A percentile compares a stretch with the other conserved stretches of the same genome.
phyloP scores from a whole-genome alignment of 768 basidiomycete species.

The Trametes coccinea region DNA sequence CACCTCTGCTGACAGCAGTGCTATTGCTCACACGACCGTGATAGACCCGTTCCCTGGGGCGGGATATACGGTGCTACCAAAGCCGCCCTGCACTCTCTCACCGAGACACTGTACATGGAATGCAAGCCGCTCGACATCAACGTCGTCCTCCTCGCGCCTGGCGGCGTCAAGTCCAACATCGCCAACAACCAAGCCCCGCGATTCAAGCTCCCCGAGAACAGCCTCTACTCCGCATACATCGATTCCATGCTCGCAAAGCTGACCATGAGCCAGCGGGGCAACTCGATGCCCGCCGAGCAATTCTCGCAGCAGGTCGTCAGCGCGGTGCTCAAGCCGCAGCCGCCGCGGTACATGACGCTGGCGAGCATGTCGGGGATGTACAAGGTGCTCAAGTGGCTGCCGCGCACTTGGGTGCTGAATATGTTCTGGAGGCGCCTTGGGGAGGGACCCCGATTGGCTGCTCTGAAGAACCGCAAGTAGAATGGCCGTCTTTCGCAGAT shows the following conservation, averaged over 20 bases:
- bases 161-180: conserved; percentile 65
- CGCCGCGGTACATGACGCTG: conserved; percentile 22
- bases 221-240: conserved; percentile 55
- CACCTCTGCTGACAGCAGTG: not conserved
- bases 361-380: conserved; percentile 13
- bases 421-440: conserved; percentile 21
- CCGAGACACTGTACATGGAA: conserved; percentile 72
- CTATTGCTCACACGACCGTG: not conserved
- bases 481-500: not conserved
- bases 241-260: conserved; percentile 58
- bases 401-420: conserved; percentile 21
- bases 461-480: conserved; percentile 5
- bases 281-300: conserved; percentile 17
- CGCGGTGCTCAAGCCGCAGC: conserved; percentile 9
- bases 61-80: conserved; percentile 59
- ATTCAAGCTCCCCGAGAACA: conserved; percentile 49
- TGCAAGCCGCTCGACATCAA: conserved; percentile 68
- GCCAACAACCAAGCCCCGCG: conserved; percentile 47
- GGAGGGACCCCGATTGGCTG: not conserved
- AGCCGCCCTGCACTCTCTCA: conserved; percentile 58
- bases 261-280: conserved; percentile 46
- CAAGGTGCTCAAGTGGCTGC: conserved; percentile 24
- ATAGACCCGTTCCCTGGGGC: conserved; percentile 70
- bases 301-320: conserved; percentile 19
- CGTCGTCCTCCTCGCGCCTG: conserved; percentile 71